Evolutionary conservation across 805 yeast species (phyloP), one percentile per base, ranked within the genome.

Genomic region (Cyberlindnera amylophila): DNA sequence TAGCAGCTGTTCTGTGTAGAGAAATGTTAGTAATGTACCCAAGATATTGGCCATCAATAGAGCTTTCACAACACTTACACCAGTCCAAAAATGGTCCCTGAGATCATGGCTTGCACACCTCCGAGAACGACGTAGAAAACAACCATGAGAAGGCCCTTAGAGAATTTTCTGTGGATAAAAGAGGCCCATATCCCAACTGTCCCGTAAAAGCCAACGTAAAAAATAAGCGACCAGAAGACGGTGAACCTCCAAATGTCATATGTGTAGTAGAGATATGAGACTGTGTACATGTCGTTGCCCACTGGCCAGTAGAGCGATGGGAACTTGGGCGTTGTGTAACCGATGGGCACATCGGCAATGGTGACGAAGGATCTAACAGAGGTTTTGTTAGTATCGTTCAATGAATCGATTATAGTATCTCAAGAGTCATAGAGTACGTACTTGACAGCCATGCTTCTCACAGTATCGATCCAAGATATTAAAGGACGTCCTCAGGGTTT

Each of bases 201-300:
- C 1, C 70, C 57, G 60, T 88, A 87, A 45, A 86, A 73, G 1
- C 72, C 78, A 1, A 70, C 69, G 59, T 77, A 82, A 50, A 86
- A 65, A 8, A 89, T 81, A 36, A 91, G 53, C 12, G 84, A 73
- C 98, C 99, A 91, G 52, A 66, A 74, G 9, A 87, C 69, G 0
- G 96, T 86, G 69, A 86, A 91, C 50, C 63, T 65, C 93, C 96
- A 90, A 13, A 91, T 77, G 54, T 88, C 96, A 14, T 59, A 50
- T 2, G 81, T 65, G 53, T 79, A 76, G 64, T 86, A 91, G 4
- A 91, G 73, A 50, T 73, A 79, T 28, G 88, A 72, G 6, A 71
- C 54, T 3, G 57, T 44, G 44, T 60, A 66, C 30, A 49, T 55
- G 2, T 66, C 61, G 28, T 64, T 56, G 11, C 64, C 60, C 13